Conservation (phyloP, 2,329 filamentous ascomycete genomes). For the Exophiala sp. region DNA sequence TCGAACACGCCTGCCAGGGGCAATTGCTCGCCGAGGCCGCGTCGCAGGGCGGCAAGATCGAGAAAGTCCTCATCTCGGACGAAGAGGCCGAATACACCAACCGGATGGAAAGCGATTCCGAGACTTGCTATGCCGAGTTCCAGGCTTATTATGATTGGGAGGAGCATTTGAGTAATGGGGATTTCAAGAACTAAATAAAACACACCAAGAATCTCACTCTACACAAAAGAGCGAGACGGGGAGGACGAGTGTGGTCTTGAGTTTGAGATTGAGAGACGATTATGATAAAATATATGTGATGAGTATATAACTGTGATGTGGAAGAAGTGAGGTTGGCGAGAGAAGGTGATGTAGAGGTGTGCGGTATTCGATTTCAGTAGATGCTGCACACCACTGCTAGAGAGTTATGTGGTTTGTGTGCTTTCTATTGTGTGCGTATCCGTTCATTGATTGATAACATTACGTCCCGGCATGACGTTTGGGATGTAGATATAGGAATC, state of each 20-base stretch:
- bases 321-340: neutral
- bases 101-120: conserved; percentile 24
- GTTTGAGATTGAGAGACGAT: no score
- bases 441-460: conserved; percentile 4
- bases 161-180: conserved; percentile 20
- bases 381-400: no score
- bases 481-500: neutral
- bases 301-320: no score
- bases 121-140: conserved; percentile 27
- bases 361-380: no score
- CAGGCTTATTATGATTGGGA: conserved; percentile 29
- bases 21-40: conserved; percentile 65
- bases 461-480: neutral
- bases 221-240: no score
- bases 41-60: conserved; percentile 40
- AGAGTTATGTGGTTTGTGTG: no score
- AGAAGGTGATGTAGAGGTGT: no score
- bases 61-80: conserved; percentile 51
- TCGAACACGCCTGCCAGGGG: conserved; percentile 63
- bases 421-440: conserved; percentile 6
- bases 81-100: conserved; percentile 28
- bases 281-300: no score
- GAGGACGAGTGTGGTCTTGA: no score
- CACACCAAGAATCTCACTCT: neutral
- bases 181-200: conserved; percentile 21